Base-by-base conservation (phyloP, 169 alveolate genomes). In the Plasmodium adleri region DNA sequence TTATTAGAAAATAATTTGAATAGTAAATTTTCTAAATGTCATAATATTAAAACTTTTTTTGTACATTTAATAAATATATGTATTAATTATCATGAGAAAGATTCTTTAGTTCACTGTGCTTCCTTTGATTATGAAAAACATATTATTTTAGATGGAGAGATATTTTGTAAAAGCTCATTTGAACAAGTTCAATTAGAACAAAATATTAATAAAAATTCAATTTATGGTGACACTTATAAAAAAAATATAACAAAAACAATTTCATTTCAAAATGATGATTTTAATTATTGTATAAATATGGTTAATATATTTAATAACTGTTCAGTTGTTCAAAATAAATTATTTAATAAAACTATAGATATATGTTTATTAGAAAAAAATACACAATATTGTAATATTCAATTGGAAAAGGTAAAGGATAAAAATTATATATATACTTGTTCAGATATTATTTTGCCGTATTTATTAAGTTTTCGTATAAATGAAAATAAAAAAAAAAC, bases 371-470 rank as follows among this genome's bases (percentile, higher is more conserved):
- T 26, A 76, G 60, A 76, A 47, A 32, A 75, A 39, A 70, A 49
- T 13, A 63, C 62, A 32, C 22, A 76, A 28, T 64, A 63, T 76
- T 76, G 88, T 56, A 24, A 49, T 76, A 39, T 20, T 4, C 62
- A 28, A 67, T 39, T 76, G 45, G 68, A 76, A 15, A 50, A 63
- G 50, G 45, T 28, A 67, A 54, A 76, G 49, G 64, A 76, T 63
- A 15, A 17, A 49, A 20, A 76, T 50, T 76, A 76, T 28, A 76
- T 76, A 22, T 28, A 76, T 62, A 76, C 88, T 8, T 76, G 88
- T 47, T 76, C 88, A 63, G 88, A 76, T 47, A 64, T 76, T 50
- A 26, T 76, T 22, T 28, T 76, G 45, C 88, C 88, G 15, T 76
- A 76, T 76, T 76, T 76, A 43, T 76, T 76, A 54, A 54, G 72